These are phyloP conservation scores for Neonectria coccinea DNA, from an alignment of 2,329 filamentous ascomycete genomes.

Conservation along the genomic window DNA sequence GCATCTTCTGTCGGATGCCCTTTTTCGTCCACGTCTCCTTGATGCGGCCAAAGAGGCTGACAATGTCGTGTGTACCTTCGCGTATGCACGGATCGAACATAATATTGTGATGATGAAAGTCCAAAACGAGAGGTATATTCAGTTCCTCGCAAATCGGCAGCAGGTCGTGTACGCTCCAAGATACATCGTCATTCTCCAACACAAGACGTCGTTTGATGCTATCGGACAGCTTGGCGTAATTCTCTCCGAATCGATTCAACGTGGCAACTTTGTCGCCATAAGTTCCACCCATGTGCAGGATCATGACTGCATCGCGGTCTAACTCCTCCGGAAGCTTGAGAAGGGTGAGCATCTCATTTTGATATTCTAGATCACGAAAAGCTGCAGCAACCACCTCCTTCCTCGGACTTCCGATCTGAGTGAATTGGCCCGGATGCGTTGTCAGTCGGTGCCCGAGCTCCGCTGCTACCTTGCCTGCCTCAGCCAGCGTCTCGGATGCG, in stretches of 20 bases:
- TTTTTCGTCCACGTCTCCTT: conserved; percentile 86
- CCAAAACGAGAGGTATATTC: conserved; percentile 92
- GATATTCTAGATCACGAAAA: conserved; percentile 86
- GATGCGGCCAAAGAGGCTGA: conserved; percentile 79
- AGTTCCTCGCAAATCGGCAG: conserved; percentile 91
- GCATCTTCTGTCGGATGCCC: conserved; percentile 92
- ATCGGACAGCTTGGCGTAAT: conserved; percentile 75
- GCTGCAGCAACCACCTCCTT: conserved; percentile 81
- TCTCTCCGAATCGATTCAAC: conserved; percentile 79
- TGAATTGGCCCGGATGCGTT: conserved; percentile 93
- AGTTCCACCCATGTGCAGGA: conserved; percentile 90
- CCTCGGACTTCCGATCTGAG: conserved; percentile 87
- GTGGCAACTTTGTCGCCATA: conserved; percentile 89
- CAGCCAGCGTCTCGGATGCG: conserved; percentile 79
- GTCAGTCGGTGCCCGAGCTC: conserved; percentile 87
- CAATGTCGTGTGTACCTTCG: conserved; percentile 87
- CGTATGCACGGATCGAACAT: conserved; percentile 81
- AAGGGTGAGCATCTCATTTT: conserved; percentile 84
- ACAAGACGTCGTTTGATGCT: conserved; percentile 85
- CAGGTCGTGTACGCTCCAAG: conserved; percentile 91
- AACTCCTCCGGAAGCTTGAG: conserved; percentile 81
- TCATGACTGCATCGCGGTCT: conserved; percentile 91
- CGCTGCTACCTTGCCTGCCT: conserved; percentile 80
- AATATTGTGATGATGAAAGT: conserved; percentile 97
- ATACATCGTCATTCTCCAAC: conserved; percentile 93